Conservation (phyloP, 305 asterid genomes). For the Stenogyne calaminthoides region DNA sequence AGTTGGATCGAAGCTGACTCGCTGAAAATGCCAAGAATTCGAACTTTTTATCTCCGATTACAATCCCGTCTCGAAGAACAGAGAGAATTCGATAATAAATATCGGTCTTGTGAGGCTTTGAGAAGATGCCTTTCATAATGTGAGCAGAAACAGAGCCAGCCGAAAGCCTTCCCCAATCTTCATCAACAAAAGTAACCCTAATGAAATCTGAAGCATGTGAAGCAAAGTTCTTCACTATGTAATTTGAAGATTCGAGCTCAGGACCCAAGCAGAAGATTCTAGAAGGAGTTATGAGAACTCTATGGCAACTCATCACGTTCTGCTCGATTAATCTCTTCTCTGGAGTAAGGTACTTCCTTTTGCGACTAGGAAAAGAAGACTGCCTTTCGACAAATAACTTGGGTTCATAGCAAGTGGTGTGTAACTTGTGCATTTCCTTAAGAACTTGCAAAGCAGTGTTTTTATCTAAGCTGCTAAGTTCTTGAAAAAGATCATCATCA, state of each 20-base stretch:
- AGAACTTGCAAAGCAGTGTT: slow-evolving; percentile 58
- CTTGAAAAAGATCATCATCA: slow-evolving; percentile 48
- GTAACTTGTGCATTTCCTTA: slow-evolving; percentile 71
- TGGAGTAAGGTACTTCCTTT: slow-evolving; percentile 35
- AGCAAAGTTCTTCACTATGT: slow-evolving; percentile 79
- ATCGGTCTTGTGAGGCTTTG: slow-evolving; percentile 65
- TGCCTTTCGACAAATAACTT: slow-evolving; percentile 46
- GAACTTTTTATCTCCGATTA: slow-evolving; percentile 72
- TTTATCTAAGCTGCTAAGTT: slow-evolving; percentile 48
- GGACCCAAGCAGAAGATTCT: slow-evolving; percentile 91
- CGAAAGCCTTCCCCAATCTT: slow-evolving; percentile 87
- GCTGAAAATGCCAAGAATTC: slow-evolving; percentile 90
- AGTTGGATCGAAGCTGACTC: slow-evolving; percentile 83
- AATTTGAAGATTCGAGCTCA: slow-evolving; percentile 85
- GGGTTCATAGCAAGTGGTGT: slow-evolving; percentile 68
- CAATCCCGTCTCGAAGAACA: slow-evolving; percentile 70
- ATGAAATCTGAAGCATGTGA: slow-evolving; percentile 69
- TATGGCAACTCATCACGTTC: slow-evolving; percentile 75
- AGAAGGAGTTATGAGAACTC: slow-evolving; percentile 80
- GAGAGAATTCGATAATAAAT: slow-evolving; percentile 61
- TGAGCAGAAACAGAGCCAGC: slow-evolving; percentile 50
- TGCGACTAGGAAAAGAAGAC: slow-evolving; percentile 31
- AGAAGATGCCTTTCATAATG: slow-evolving; percentile 59
- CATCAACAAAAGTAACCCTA: slow-evolving; percentile 94
- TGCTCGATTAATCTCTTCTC: slow-evolving; percentile 44